Percentiles rank a stretch among this genome's conserved stretches.
Evolutionary conservation across 371 early-diverging fungal genomes (phyloP).

Genomic region (Haplosporangium sp.): DNA sequence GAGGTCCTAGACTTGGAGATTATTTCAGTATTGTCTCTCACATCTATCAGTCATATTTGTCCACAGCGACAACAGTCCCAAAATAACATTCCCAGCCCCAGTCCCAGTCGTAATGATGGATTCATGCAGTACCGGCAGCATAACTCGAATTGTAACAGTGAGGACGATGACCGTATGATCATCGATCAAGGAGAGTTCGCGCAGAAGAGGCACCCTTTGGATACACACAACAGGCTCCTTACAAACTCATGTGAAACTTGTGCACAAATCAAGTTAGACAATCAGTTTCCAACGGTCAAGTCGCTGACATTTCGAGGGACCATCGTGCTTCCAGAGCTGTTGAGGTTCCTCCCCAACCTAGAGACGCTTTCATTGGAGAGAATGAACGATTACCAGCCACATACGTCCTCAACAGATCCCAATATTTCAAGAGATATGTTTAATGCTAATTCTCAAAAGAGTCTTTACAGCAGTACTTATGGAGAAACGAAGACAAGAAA

Average conservation of each 20-base stretch:
- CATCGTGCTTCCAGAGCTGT: slow-evolving; percentile 15
- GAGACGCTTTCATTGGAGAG: slow-evolving; percentile 21
- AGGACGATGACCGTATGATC: slow-evolving; percentile 17
- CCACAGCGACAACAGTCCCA: not conserved
- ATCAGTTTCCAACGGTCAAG: slow-evolving; percentile 18
- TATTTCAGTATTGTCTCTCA: slow-evolving; percentile 8
- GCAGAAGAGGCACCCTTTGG: not conserved
- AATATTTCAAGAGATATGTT: not conserved
- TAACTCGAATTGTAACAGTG: not conserved
- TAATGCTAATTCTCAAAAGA: not conserved
- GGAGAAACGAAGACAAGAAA: not conserved
- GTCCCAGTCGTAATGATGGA: not conserved
- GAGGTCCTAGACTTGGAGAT: slow-evolving; percentile 30
- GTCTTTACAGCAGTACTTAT: slow-evolving; percentile 3
- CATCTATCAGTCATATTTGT: not conserved
- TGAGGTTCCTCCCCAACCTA: slow-evolving; percentile 24
- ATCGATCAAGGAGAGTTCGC: slow-evolving; percentile 13
- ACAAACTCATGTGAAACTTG: not conserved
- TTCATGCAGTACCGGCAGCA: no score
- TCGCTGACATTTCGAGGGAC: slow-evolving; percentile 32
- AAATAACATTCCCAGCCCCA: not conserved
- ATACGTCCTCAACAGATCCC: not conserved
- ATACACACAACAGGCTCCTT: not conserved
- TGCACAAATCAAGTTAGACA: not conserved
- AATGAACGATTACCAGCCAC: not conserved